Conservation (phyloP, 208 protist species). For the Trypanosoma congolense region DNA sequence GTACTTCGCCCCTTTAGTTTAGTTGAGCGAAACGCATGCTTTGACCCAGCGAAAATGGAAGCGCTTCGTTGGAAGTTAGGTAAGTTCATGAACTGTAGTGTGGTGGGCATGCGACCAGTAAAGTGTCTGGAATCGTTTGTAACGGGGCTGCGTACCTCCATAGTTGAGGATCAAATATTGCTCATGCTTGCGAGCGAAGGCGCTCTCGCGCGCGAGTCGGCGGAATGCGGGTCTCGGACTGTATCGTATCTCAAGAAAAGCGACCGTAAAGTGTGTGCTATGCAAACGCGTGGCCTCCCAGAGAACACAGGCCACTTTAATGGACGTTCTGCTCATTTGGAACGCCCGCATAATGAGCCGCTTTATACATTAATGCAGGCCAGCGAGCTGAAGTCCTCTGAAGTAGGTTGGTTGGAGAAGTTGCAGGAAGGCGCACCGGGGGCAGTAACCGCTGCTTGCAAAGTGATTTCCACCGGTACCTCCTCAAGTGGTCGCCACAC, state of each 20-base stretch:
- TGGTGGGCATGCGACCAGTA: conserved; percentile 26
- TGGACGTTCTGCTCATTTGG: not conserved
- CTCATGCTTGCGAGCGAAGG: conserved; percentile 1
- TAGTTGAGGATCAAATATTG: conserved; percentile 79
- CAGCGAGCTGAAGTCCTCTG: not conserved
- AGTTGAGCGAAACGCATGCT: not conserved
- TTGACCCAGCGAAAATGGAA: not conserved
- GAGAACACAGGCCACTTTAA: not conserved
- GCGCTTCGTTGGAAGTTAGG: conserved; percentile 2
- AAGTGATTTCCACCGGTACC: not conserved
- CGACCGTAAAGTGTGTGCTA: not conserved
- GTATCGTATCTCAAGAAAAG: conserved; percentile 4
- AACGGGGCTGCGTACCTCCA: conserved; percentile 41
- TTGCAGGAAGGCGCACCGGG: not conserved
- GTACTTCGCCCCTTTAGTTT: not conserved
- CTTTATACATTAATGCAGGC: not conserved
- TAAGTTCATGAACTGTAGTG: conserved; percentile 4
- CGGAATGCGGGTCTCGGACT: conserved; percentile 3
- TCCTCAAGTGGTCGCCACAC: no score
- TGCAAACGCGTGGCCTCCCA: not conserved
- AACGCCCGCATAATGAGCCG: not conserved
- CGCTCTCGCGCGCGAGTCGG: not conserved
- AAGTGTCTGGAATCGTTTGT: conserved; percentile 42
- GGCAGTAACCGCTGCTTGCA: not conserved
- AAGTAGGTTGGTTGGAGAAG: not conserved